Evolutionary conservation across 139 green algal species (phyloP).

Genomic region (Micromonas pusilla): DNA sequence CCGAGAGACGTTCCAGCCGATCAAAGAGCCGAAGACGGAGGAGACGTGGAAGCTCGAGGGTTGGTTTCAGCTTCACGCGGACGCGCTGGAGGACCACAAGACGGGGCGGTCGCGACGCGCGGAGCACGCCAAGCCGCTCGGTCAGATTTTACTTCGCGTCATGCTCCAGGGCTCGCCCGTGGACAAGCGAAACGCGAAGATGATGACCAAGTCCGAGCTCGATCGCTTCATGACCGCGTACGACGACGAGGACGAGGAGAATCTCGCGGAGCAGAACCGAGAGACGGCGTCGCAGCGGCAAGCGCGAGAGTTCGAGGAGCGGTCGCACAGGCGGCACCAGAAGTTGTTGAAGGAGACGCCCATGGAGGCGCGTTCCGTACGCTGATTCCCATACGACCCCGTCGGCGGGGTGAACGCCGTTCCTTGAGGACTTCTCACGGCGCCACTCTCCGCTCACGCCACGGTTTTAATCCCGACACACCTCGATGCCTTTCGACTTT

Average conservation of each 20-base stretch:
- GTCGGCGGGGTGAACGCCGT: too few species aligned
- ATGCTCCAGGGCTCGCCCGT: neutral
- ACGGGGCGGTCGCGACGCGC: neutral
- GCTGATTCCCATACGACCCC: too few species aligned
- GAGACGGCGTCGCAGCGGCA: too few species aligned
- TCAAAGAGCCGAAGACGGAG: neutral
- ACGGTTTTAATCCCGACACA: too few species aligned
- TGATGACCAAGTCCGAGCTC: neutral
- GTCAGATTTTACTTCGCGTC: constrained; percentile 7
- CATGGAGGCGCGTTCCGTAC: too few species aligned
- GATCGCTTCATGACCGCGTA: too few species aligned
- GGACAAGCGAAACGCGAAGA: neutral
- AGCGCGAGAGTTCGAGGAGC: too few species aligned
- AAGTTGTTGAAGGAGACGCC: too few species aligned
- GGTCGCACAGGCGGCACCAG: too few species aligned
- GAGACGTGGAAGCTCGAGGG: constrained; percentile 8
- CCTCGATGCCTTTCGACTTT: too few species aligned
- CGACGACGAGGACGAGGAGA: neutral
- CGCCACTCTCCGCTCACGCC: too few species aligned
- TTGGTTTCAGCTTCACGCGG: constrained; percentile 13
- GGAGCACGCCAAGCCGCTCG: constrained; percentile 15
- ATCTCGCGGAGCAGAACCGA: neutral
- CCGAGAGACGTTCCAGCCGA: neutral
- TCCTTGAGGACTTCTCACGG: too few species aligned
- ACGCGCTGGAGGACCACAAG: constrained; percentile 10